Base-by-base conservation (phyloP, 2,329 filamentous ascomycete genomes). In the Trichoderma koningii region DNA sequence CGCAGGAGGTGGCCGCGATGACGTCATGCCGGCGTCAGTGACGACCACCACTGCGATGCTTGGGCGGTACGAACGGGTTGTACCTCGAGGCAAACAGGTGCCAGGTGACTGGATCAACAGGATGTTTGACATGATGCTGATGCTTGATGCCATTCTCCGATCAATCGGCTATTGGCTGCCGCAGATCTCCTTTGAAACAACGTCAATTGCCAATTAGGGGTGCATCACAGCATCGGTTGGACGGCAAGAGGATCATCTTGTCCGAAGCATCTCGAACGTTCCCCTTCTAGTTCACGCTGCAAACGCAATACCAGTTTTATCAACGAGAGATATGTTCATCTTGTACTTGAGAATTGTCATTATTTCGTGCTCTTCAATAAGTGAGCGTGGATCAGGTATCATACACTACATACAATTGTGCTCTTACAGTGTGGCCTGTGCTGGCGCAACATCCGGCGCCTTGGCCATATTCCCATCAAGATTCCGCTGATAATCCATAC, bases 391-490 rank as follows among this genome's bases (percentile, higher is more conserved):
- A 42, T 50, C 45, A 66, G 68, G 67, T 70, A 69, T 71, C 69
- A 71, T 63, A 63, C 56, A 63, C 52, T 52, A 66, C 45, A 74
- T 34, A 34, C 30, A 34, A 10, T 34, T 63, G 57, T 76, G 70
- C 71, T 76, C 69, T 72, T 72, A 76, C 74, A 76, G 66, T 21
- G 45, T 30, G 45, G 70, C 60, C 71, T 50, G 68, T 66, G 30
- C 72, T 68, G 66, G 66, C 48, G 55, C 50, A 64, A 51, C 14
- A 51, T 51, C 67, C 56, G 67, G 59, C 63, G 65, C 66, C 56
- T 55, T 60, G 69, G 68, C 65, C 68, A 67, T 66, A 50, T 34
- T 26, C 28, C 26, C 34, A 14, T 38, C 34, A 34, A 19, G 17
- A 17, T 64, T 56, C 52, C n/a, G 34, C 38, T 64, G 41, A 57